Conservation (phyloP, 1,139 yeast species). For the Candida smagusa region DNA sequence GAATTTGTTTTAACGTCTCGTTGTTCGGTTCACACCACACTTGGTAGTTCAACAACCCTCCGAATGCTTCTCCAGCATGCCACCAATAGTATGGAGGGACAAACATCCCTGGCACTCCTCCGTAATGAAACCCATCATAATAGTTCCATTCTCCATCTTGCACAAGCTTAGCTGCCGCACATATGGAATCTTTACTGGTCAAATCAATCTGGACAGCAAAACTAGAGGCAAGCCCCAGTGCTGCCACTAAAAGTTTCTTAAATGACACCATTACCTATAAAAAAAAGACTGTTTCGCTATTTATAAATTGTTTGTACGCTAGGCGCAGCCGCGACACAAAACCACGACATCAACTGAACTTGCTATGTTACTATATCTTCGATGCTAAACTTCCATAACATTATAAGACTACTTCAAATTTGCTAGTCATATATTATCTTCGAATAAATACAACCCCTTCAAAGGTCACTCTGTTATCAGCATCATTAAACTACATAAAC, state of each 20-base stretch:
- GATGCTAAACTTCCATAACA: no score
- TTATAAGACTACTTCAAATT: no score
- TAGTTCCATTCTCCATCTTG: constrained; percentile 56
- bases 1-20: constrained; percentile 32
- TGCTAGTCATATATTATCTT: no score
- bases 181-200: constrained; percentile 31
- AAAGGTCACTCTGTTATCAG: no score
- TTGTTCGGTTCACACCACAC: constrained; percentile 46
- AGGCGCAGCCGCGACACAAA: not conserved
- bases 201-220: constrained; percentile 20
- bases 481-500: no score
- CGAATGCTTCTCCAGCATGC: constrained; percentile 70
- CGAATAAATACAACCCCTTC: no score
- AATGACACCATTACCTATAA: constrained; percentile 5
- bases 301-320: not conserved
- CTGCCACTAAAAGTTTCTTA: constrained; percentile 3
- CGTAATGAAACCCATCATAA: constrained; percentile 49
- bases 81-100: constrained; percentile 66
- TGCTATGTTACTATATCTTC: no score
- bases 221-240: constrained; percentile 10
- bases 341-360: no score
- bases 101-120: constrained; percentile 62
- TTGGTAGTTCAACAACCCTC: constrained; percentile 55
- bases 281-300: not conserved
- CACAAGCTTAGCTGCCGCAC: constrained; percentile 48